These are phyloP conservation scores for Pseudovirgaria hyperparasitica DNA, from an alignment of 2,329 filamentous ascomycete genomes.

Conservation along the genomic window DNA sequence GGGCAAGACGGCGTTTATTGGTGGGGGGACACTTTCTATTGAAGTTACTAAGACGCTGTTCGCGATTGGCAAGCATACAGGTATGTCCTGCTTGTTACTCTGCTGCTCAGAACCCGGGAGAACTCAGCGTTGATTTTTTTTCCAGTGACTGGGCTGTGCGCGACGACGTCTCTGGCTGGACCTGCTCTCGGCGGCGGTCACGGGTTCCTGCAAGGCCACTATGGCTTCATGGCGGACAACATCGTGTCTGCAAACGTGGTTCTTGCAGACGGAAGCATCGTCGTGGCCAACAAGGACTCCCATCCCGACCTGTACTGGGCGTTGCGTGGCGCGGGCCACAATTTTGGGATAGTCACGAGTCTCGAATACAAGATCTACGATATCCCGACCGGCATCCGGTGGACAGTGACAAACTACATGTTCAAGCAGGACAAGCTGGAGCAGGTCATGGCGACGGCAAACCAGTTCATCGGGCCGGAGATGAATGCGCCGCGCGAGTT, in stretches of 20 bases:
- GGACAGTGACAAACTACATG: constrained; percentile 7
- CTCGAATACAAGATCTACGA: constrained; percentile 11
- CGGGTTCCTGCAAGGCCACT: constrained; percentile 39
- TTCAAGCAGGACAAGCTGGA: constrained; percentile 12
- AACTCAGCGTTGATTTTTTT: background rate
- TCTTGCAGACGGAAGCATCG: constrained; percentile 20
- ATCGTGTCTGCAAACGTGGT: constrained; percentile 20
- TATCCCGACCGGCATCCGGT: constrained; percentile 5
- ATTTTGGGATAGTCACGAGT: constrained; percentile 20
- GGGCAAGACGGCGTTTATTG: constrained; percentile 11
- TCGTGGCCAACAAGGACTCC: constrained; percentile 15
- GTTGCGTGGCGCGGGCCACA: constrained; percentile 22
- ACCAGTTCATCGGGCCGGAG: constrained; percentile 8
- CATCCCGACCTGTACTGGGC: constrained; percentile 27
- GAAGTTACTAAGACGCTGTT: constrained; percentile 15
- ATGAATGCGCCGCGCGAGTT: constrained; percentile 6
- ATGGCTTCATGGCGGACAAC: constrained; percentile 20
- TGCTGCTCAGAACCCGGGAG: too few species aligned
- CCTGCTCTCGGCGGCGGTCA: constrained; percentile 46
- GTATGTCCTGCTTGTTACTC: constrained; percentile 7
- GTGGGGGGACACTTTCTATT: constrained; percentile 13
- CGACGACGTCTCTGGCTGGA: constrained; percentile 38
- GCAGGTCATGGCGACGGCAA: constrained; percentile 6
- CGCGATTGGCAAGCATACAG: constrained; percentile 15
- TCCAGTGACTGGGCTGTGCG: constrained; percentile 10